Evolutionary conservation across 1,139 yeast genomes (phyloP).

Genomic region (Zygoascus hellenicus): DNA sequence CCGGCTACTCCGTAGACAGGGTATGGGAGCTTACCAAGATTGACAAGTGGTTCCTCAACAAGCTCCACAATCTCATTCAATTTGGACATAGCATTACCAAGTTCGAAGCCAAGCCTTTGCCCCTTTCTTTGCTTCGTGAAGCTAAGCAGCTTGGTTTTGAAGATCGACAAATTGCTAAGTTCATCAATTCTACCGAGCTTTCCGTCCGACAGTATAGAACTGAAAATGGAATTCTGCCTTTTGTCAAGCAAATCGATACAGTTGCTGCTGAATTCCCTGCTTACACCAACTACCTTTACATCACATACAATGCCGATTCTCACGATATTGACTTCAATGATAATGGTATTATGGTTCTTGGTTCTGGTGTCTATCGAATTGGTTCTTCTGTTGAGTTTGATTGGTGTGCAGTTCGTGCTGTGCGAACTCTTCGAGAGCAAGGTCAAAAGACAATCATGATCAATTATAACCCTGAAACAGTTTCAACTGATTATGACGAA

Average conservation of each 20-base stretch:
- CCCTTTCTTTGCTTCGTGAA: conserved; percentile 57
- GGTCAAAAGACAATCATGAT: conserved; percentile 93
- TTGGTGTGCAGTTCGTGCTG: conserved; percentile 96
- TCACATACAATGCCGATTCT: conserved; percentile 90
- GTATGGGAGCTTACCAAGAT: conserved; percentile 90
- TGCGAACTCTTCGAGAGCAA: conserved; percentile 84
- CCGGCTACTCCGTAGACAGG: conserved; percentile 86
- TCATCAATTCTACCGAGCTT: conserved; percentile 84
- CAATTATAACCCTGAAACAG: conserved; percentile 98
- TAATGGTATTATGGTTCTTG: conserved; percentile 83
- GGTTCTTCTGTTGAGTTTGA: conserved; percentile 94
- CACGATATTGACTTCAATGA: conserved; percentile 82
- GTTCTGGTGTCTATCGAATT: conserved; percentile 91
- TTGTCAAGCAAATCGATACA: conserved; percentile 95
- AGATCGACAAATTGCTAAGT: conserved; percentile 93
- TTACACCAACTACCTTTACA: conserved; percentile 86
- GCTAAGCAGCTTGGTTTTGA: conserved; percentile 97
- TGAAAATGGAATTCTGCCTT: conserved; percentile 83
- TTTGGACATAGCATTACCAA: conserved; percentile 61
- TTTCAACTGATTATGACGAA: conserved; percentile 96
- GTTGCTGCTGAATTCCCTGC: conserved; percentile 99
- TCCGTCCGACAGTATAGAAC: conserved; percentile 88
- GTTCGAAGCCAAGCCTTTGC: conserved; percentile 54
- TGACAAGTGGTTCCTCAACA: conserved; percentile 95
- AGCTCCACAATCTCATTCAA: conserved; percentile 64